Base-by-base conservation (phyloP, 257 asterid genomes). In the Penstemon newberryi region DNA sequence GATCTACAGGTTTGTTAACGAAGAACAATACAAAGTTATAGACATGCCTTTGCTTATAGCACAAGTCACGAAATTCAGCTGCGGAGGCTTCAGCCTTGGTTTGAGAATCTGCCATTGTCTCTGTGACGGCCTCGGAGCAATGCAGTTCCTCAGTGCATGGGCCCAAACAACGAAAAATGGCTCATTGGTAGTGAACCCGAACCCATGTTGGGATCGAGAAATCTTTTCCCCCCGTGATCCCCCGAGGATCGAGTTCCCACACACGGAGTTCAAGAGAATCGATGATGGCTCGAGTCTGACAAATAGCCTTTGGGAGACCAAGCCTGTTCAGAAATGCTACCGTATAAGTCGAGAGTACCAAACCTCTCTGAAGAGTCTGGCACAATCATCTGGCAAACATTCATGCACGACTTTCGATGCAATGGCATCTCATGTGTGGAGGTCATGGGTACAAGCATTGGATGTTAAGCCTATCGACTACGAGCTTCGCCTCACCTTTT, bases 121-220 rank as follows among this genome's bases (percentile, higher is more conserved):
- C 41, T 92, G 96, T 63, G 98, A 92, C 52, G 98, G 98, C 49
- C 79, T 87, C 18, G 98, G 98, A 13, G 98, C 96, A 8, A 89
- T 92, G 96, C 96, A 92, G 72, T 87, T 92, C 49, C 77, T 89
- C 6, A 71, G 47, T 18, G 89, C 98, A 5, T 92, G 98, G 98
- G 95, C 98, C 12, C 71, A 81, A 47, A 89, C 92, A 0, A 86
- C 92, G 1, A 89, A 75, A 73, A 11, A 74, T 3, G 91, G 93
- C n/a, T 63, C 74, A 4, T 56, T 89, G 77, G 82, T 78, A 1
- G 43, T 65, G 10, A 73, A 70, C 37, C 92, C 96, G 0, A 56
- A 25, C 6, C 96, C 96, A 5, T 76, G 94, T 56, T 92, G 98
- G 98, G 96, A 84, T 50, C 66, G 96, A 5, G 95, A 92, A 49